Percentiles rank a stretch among this genome's conserved stretches.
phyloP scores from a whole-genome alignment of 768 basidiomycete species.

The Phylloporus sp. region DNA sequence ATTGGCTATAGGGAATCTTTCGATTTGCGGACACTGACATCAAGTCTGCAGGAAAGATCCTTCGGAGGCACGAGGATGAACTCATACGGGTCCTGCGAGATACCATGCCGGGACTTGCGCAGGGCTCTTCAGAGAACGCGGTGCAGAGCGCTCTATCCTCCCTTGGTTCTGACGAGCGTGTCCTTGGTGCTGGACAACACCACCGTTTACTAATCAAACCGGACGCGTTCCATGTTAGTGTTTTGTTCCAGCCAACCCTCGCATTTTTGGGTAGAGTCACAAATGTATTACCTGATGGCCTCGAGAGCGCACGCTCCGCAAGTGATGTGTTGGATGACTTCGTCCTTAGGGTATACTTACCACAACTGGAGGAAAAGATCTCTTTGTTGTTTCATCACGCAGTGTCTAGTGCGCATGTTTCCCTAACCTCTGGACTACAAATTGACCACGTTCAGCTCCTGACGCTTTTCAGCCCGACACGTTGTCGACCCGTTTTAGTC shows the following conservation, averaged over 20 bases:
- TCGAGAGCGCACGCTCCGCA: slow-evolving; percentile 60
- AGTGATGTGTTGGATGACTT: slow-evolving; percentile 85
- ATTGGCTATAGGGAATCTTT: slow-evolving; percentile 63
- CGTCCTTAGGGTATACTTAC: slow-evolving; percentile 86
- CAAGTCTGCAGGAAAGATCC: slow-evolving; percentile 60
- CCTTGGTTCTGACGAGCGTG: slow-evolving; percentile 67
- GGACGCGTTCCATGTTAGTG: slow-evolving; percentile 90
- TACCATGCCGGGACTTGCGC: slow-evolving; percentile 91
- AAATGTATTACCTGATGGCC: slow-evolving; percentile 66
- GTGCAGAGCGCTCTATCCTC: slow-evolving; percentile 54
- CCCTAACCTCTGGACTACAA: background rate
- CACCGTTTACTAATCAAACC: slow-evolving; percentile 85
- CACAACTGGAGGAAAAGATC: slow-evolving; percentile 93
- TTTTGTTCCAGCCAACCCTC: slow-evolving; percentile 92
- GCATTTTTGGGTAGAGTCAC: slow-evolving; percentile 73
- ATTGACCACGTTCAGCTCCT: slow-evolving; percentile 43
- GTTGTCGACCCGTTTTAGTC: slow-evolving; percentile 55
- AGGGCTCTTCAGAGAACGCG: slow-evolving; percentile 58
- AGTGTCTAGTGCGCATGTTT: slow-evolving; percentile 53
- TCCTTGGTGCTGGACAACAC: slow-evolving; percentile 66
- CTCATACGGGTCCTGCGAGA: slow-evolving; percentile 78
- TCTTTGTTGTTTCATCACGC: slow-evolving; percentile 81
- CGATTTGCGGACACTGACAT: slow-evolving; percentile 87
- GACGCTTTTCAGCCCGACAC: slow-evolving; percentile 88
- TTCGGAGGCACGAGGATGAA: slow-evolving; percentile 78